These are phyloP conservation scores for Piper betle DNA, from an alignment of 164 flowering plant species.

Conservation along the genomic window DNA sequence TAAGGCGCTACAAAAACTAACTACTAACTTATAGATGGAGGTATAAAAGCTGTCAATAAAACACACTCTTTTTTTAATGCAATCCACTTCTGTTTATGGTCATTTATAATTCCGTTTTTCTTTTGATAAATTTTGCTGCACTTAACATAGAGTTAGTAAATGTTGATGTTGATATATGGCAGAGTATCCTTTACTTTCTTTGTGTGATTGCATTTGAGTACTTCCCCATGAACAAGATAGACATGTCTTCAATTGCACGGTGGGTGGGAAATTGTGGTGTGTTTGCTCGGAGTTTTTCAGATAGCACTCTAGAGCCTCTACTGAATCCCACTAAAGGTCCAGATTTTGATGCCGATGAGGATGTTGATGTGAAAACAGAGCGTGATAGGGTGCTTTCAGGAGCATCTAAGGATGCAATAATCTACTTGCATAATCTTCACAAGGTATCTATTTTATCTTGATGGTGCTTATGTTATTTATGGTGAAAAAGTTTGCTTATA, in stretches of 20 bases:
- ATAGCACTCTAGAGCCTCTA: constrained; percentile 47
- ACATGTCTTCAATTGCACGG: constrained; percentile 14
- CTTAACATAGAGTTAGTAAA: background rate
- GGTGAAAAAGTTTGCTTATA: background rate
- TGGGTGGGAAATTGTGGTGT: constrained; percentile 26
- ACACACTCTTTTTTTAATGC: too few species aligned
- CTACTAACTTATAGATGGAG: too few species aligned
- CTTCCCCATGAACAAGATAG: constrained; percentile 38
- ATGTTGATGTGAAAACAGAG: constrained; percentile 76
- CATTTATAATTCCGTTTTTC: background rate
- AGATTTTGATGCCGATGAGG: constrained; percentile 44
- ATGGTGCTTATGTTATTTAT: too few species aligned
- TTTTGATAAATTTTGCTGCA: background rate
- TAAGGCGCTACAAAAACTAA: too few species aligned
- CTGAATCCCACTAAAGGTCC: constrained; percentile 24
- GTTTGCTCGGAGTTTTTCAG: constrained; percentile 5
- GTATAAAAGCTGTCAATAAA: too few species aligned
- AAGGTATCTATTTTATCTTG: constrained; percentile 37
- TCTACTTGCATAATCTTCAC: constrained; percentile 68
- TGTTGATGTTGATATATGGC: constrained; percentile 17
- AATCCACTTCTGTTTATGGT: too few species aligned
- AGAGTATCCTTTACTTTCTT: constrained; percentile 62
- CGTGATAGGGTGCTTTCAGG: constrained; percentile 82
- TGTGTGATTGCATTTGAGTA: constrained; percentile 66
- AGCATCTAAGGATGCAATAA: constrained; percentile 44